phyloP scores from a whole-genome alignment of 805 yeast genomes.

The Citeromyces matritensis region DNA sequence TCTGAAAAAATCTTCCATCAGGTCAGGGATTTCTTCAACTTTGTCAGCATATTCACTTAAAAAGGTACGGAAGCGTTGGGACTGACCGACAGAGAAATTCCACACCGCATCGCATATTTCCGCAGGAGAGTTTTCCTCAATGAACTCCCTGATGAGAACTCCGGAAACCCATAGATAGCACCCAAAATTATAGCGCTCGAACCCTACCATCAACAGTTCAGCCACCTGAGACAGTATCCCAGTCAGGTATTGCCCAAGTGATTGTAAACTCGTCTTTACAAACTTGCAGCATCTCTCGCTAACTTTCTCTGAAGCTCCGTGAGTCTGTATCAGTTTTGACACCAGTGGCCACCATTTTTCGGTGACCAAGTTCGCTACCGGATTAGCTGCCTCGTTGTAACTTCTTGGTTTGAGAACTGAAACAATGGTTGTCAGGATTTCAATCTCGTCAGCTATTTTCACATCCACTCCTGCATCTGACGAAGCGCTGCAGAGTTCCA shows the following conservation, averaged over 20 bases:
- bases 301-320: constrained; percentile 44
- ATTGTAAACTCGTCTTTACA: constrained; percentile 48
- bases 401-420: constrained; percentile 35
- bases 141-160: constrained; percentile 58
- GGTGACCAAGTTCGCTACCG: constrained; percentile 34
- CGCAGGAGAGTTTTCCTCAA: constrained; percentile 21
- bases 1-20: constrained; percentile 76
- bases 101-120: constrained; percentile 47
- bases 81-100: constrained; percentile 59
- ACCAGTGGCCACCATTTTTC: constrained; percentile 47
- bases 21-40: constrained; percentile 33
- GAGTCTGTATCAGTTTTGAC: constrained; percentile 27
- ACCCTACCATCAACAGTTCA: constrained; percentile 53
- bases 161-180: constrained; percentile 90
- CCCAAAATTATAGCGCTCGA: constrained; percentile 54
- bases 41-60: constrained; percentile 10
- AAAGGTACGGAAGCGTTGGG: constrained; percentile 36
- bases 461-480: constrained; percentile 5
- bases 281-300: constrained; percentile 67
- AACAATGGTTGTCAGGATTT: constrained; percentile 46
- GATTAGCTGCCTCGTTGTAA: constrained; percentile 22
- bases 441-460: constrained; percentile 59
- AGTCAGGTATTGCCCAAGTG: constrained; percentile 37
- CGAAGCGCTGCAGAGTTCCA: constrained; percentile 1
- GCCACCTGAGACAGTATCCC: constrained; percentile 55